Evolutionary conservation across 495 filamentous ascomycete species (phyloP), one percentile per base, ranked within the genome.

Genomic region (Aspergillus biplanus): DNA sequence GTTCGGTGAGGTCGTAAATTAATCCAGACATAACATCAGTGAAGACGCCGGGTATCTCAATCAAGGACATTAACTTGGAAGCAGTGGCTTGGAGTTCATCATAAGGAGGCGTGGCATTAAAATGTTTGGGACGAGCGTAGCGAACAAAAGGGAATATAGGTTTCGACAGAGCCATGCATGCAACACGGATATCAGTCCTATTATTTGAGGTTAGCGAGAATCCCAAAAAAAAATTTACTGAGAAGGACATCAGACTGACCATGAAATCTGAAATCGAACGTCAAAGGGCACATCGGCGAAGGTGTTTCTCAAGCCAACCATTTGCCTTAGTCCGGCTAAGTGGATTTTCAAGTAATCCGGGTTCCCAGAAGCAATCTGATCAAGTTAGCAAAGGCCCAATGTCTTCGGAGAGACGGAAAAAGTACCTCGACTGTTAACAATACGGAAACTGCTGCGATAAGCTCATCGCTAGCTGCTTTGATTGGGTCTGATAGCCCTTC

Each of bases 131-230:
- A 18, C 78, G 75, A 16, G 66, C 56, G 55, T 71, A 72, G 48
- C 78, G 77, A 65, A 80, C 63, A 46, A 80, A 82, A 50, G 77
- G 73, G 62, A 82, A 82, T 46, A 82, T 80, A 7, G 79, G 79
- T 64, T 73, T 78, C n/a, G 75, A 67, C 50, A 77, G 69, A 5
- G 73, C 68, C 75, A 80, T 80, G 62, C 77, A 80, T 52, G 78
- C 78, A 27, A 80, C 77, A 52, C 79, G 78, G 32, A 82, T 77
- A 64, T 82, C 79, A 31, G 77, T 82, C 79, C 79, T 82, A 46
- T 31, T 33, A 21, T 3, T 27, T 5, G 54, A 72, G 69, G 65
- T 65, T 32, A 42, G 61, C 35, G 16, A 13, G 3, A 8, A 18
- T 11, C 3, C 1, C 21, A 27, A 44, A 44, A 44, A n/a, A 44